Base-by-base conservation (phyloP, 1,284 basidiomycete species). In the Ceratorhiza oryzae-sativae region DNA sequence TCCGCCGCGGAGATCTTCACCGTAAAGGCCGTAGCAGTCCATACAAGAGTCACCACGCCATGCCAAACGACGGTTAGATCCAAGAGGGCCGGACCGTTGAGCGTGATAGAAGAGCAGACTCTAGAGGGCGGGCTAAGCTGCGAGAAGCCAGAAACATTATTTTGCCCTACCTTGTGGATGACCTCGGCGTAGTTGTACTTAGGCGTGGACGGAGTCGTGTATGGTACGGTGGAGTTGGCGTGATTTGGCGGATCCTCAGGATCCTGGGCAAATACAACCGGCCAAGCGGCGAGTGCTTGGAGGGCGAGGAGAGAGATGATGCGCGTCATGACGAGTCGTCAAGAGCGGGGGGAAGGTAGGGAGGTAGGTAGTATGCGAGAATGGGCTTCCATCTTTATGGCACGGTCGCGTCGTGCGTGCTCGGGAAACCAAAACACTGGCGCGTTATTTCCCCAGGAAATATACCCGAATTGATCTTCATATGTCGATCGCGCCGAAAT, bases 171-270 rank as follows among this genome's bases (percentile, higher is more conserved):
- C 59, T 72, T 72, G 65, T 72, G 73, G n/a, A 72, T n/a, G 20
- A 74, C 73, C 61, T 72, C 73, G 25, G 73, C 73, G 61, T 74
- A 74, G 46, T 74, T 71, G 46, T 74, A 74, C 27, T 74, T 74
- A 5, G 73, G 45, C 12, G 61, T 60, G 5, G 61, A 34, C 8
- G 73, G 71, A 20, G 58, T 53, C 46, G 53, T 48, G 41, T 74
- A 74, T 1, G 73, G 56, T 9, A 74, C 73, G 3, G 73, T 74
- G 23, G 73, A 74, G 55, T 65, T 67, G 20, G 73, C 73, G 23
- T 60, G 71, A 27, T 74, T 74, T n/a, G 73, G 73, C 9, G 71
- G 73, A 18, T 74, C 60, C 36, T 39, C 36, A 13, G 36, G 36
- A 39, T 39, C 42, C 15, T 55, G 30, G 12, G 48, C 68, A 45